Conservation (phyloP, 768 basidiomycete genomes). For the Lactarius indigo region DNA sequence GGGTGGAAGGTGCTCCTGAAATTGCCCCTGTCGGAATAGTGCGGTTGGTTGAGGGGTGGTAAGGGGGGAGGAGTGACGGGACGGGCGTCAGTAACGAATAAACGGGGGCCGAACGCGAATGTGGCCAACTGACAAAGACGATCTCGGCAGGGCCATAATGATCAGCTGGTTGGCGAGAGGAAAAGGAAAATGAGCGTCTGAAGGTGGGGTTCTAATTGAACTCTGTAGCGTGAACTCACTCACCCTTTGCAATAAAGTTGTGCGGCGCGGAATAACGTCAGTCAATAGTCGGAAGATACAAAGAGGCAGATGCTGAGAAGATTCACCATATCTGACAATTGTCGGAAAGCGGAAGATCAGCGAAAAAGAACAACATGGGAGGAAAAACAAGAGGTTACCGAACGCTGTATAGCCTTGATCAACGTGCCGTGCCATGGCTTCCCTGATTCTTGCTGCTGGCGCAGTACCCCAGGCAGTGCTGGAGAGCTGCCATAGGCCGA, state of each 20-base stretch:
- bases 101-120: not conserved
- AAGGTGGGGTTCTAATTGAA: not conserved
- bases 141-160: slow-evolving; percentile 85
- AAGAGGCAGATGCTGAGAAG: not conserved
- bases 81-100: slow-evolving; percentile 1
- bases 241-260: slow-evolving; percentile 8
- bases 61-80: not conserved
- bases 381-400: too few relatives aligned
- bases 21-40: slow-evolving; percentile 56
- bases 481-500: slow-evolving; percentile 82
- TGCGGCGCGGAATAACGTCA: slow-evolving; percentile 2
- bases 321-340: slow-evolving; percentile 54
- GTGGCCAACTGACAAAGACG: slow-evolving; percentile 53
- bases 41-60: not conserved
- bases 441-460: slow-evolving; percentile 57
- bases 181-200: slow-evolving; percentile 6
- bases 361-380: slow-evolving; percentile 3
- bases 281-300: not conserved
- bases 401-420: slow-evolving; percentile 62
- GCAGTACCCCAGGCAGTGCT: slow-evolving; percentile 84
- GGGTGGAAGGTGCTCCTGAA: slow-evolving; percentile 45
- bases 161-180: slow-evolving; percentile 51
- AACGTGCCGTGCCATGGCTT: slow-evolving; percentile 63
- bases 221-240: not conserved
- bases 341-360: slow-evolving; percentile 10